These are phyloP conservation scores for Scutellaria minor DNA, from an alignment of 257 asterid species.

Conservation along the genomic window DNA sequence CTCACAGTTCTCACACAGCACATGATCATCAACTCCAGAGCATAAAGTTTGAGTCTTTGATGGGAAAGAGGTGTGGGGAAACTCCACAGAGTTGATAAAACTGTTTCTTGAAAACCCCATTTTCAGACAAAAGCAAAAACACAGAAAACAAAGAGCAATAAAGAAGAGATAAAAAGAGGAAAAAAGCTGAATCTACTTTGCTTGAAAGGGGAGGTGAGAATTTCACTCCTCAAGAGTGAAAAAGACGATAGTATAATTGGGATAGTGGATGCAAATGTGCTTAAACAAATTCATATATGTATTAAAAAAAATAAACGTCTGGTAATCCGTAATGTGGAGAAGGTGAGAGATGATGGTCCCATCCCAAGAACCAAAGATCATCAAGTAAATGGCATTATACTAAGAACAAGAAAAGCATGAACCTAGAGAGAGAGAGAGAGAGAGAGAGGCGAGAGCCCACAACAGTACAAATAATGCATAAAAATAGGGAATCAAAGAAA, in stretches of 20 bases:
- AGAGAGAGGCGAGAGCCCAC: conserved; percentile 36
- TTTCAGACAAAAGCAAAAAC: conserved; percentile 41
- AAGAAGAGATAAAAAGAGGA: conserved; percentile 37
- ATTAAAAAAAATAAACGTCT: conserved; percentile 9
- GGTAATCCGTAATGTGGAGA: conserved; percentile 39
- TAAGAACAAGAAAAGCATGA: conserved; percentile 52
- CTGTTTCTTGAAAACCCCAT: conserved; percentile 62
- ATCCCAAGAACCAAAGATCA: conserved; percentile 46
- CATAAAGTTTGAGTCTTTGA: conserved; percentile 46
- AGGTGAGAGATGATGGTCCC: conserved; percentile 51
- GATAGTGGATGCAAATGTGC: conserved; percentile 39
- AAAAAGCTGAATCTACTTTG: conserved; percentile 56
- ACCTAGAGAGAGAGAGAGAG: conserved; percentile 20
- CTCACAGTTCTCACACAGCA: conserved; percentile 32
- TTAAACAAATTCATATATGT: conserved; percentile 32
- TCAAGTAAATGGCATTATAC: conserved; percentile 41
- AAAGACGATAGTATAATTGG: conserved; percentile 34
- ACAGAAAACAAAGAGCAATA: conserved; percentile 45
- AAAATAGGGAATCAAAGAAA: conserved; percentile 31
- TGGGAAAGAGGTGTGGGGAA: conserved; percentile 40
- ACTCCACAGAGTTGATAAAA: conserved; percentile 46
- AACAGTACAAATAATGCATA: conserved; percentile 38
- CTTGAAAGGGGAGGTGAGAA: conserved; percentile 60
- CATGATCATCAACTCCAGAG: conserved; percentile 29
- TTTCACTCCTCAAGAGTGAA: conserved; percentile 40